Conservation (phyloP, 805 yeast species). For the Candida glaebosa region DNA sequence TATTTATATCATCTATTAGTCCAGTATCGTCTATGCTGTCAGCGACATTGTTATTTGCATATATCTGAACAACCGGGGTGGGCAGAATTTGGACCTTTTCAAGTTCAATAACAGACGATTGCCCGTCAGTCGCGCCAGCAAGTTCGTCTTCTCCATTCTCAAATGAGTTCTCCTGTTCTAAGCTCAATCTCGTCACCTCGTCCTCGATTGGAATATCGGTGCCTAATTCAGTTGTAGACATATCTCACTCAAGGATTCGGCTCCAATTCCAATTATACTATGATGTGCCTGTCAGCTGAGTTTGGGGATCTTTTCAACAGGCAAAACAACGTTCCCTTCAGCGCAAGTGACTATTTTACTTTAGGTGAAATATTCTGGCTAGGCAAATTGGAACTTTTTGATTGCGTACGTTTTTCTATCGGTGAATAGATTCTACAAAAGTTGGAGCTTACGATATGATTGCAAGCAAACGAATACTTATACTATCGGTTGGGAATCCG, state of each 20-base stretch:
- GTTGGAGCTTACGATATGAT: too few species aligned
- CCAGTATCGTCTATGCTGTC: neutral
- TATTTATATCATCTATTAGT: neutral
- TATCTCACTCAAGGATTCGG: neutral
- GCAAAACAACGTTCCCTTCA: too few species aligned
- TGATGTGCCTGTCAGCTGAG: too few species aligned
- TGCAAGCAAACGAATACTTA: too few species aligned
- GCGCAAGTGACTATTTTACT: too few species aligned
- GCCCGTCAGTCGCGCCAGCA: neutral
- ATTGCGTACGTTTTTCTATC: too few species aligned
- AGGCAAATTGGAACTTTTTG: neutral
- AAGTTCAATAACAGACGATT: neutral
- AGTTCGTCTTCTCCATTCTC: neutral
- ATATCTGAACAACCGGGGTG: neutral
- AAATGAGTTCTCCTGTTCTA: neutral
- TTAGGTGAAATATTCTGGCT: too few species aligned
- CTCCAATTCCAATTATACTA: neutral
- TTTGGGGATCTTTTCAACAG: too few species aligned
- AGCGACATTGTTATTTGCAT: neutral
- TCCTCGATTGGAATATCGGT: neutral
- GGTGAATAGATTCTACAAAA: too few species aligned
- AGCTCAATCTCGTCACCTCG: neutral
- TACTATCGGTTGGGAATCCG: slow-evolving; percentile 38
- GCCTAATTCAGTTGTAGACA: neutral
- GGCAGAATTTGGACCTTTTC: neutral